Evolutionary conservation across 352 stramenopile genomes (phyloP).

Genomic region (Porosira glacialis): DNA sequence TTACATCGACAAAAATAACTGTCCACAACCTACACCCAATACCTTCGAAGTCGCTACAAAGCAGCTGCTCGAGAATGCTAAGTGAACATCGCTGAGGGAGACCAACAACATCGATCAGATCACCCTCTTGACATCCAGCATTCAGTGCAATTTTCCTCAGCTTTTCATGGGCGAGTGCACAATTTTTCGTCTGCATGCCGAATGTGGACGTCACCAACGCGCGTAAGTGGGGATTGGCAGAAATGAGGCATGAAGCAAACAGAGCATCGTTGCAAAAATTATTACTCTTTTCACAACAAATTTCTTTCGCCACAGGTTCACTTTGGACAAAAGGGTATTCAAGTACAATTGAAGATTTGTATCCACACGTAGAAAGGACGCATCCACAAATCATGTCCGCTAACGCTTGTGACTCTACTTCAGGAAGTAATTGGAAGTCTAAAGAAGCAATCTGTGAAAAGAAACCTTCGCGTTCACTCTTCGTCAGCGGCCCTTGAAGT

Average conservation of each 20-base stretch:
- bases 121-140: slow-evolving; percentile 9
- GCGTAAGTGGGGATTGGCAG: slow-evolving; percentile 38
- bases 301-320: neutral
- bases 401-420: slow-evolving; percentile 64
- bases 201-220: slow-evolving; percentile 29
- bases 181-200: slow-evolving; percentile 25
- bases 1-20: slow-evolving; percentile 67
- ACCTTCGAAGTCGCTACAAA: slow-evolving; percentile 71
- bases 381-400: slow-evolving; percentile 65
- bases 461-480: slow-evolving; percentile 67
- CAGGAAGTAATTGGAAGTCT: slow-evolving; percentile 66
- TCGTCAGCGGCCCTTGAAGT: slow-evolving; percentile 56
- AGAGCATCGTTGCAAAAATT: slow-evolving; percentile 4
- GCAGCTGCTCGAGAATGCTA: slow-evolving; percentile 60
- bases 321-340: slow-evolving; percentile 28
- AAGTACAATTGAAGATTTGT: slow-evolving; percentile 21
- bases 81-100: slow-evolving; percentile 18
- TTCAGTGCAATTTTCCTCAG: slow-evolving; percentile 24
- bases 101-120: slow-evolving; percentile 27
- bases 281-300: neutral
- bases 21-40: slow-evolving; percentile 67
- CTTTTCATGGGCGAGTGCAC: slow-evolving; percentile 20
- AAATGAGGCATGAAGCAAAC: slow-evolving; percentile 38
- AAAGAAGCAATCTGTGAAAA: slow-evolving; percentile 66
- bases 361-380: slow-evolving; percentile 46